Evolutionary conservation across 495 filamentous ascomycete genomes (phyloP).

Genomic region (Xylaria palmicola): DNA sequence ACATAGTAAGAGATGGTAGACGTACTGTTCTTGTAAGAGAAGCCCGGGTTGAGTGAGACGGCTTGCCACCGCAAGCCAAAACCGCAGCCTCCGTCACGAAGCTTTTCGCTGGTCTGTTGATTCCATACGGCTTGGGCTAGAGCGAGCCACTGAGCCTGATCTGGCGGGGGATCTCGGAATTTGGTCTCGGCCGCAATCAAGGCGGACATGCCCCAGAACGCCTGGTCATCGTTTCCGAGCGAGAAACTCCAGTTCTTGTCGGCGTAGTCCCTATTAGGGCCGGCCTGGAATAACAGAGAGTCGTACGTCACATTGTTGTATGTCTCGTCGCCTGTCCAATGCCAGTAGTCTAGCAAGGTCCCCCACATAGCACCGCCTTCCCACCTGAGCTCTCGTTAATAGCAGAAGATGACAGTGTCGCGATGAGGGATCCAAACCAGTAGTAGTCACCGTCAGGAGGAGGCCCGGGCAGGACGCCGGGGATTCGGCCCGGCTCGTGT

Average conservation of each 20-base stretch:
- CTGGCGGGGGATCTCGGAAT: conserved; percentile 60
- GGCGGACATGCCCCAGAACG: conserved; percentile 71
- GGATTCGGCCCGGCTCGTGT: conserved; percentile 58
- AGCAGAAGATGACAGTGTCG: not conserved
- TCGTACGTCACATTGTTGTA: conserved; percentile 64
- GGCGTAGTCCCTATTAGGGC: conserved; percentile 64
- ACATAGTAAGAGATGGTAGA: not conserved
- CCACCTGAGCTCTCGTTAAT: conserved; percentile 45
- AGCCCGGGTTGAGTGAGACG: conserved; percentile 71
- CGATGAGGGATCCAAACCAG: conserved; percentile 31
- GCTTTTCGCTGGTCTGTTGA: conserved; percentile 53
- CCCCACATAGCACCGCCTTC: conserved; percentile 75
- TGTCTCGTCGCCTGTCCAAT: conserved; percentile 65
- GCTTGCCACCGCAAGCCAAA: conserved; percentile 86
- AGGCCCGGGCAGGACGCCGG: conserved; percentile 62
- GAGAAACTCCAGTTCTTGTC: conserved; percentile 70
- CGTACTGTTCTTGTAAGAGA: conserved; percentile 83
- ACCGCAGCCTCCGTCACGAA: conserved; percentile 65
- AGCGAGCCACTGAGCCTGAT: conserved; percentile 66
- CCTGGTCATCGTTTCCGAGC: conserved; percentile 83
- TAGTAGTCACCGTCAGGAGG: conserved; percentile 53
- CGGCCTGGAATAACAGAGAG: conserved; percentile 69
- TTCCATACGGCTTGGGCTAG: conserved; percentile 81
- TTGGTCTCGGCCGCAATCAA: conserved; percentile 73
- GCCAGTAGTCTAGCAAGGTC: conserved; percentile 75